phyloP scores from a whole-genome alignment of 2,329 filamentous ascomycete species.

The Pseudopyricularia cyperi region DNA sequence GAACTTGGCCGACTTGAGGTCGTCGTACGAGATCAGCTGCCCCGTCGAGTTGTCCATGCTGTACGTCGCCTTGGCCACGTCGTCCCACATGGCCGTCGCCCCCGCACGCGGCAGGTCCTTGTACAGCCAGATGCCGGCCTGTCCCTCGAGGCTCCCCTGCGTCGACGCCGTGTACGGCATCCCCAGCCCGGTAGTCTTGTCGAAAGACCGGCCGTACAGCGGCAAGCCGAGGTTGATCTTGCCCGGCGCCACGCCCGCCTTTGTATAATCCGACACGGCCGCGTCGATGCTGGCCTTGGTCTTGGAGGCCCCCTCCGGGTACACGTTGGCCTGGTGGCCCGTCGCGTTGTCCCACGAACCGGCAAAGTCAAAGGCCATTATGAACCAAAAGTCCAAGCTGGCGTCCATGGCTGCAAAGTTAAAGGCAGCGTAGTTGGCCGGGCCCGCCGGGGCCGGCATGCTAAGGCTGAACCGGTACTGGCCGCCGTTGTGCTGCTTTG shows the following conservation, averaged over 20 bases:
- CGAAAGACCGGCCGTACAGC: slow-evolving; percentile 63
- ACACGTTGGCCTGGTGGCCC: slow-evolving; percentile 63
- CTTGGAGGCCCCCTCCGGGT: slow-evolving; percentile 28
- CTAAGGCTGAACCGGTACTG: slow-evolving; percentile 39
- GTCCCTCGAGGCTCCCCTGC: slow-evolving; percentile 53
- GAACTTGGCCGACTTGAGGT: slow-evolving; percentile 38
- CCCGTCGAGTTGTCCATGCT: slow-evolving; percentile 48
- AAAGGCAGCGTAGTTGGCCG: slow-evolving; percentile 31
- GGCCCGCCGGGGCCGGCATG: slow-evolving; percentile 35
- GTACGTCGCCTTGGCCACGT: slow-evolving; percentile 49
- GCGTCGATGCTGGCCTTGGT: slow-evolving; percentile 59
- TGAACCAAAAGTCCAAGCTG: slow-evolving; percentile 39
- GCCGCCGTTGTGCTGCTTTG: slow-evolving; percentile 24
- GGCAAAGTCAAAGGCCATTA: slow-evolving; percentile 65
- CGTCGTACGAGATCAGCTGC: slow-evolving; percentile 63
- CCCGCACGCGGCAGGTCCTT: slow-evolving; percentile 57
- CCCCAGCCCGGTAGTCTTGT: slow-evolving; percentile 50
- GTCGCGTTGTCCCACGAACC: slow-evolving; percentile 51
- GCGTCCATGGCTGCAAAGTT: slow-evolving; percentile 30
- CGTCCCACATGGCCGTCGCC: slow-evolving; percentile 44
- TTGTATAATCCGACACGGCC: slow-evolving; percentile 53
- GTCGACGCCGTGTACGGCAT: slow-evolving; percentile 52
- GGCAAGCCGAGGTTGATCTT: slow-evolving; percentile 72
- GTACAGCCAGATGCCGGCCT: slow-evolving; percentile 60
- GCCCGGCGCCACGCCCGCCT: slow-evolving; percentile 41